A percentile compares a stretch with the other conserved stretches of the same genome.
These are phyloP conservation scores for Russula vinacea DNA, from an alignment of 768 basidiomycete genomes.

Conservation along the genomic window DNA sequence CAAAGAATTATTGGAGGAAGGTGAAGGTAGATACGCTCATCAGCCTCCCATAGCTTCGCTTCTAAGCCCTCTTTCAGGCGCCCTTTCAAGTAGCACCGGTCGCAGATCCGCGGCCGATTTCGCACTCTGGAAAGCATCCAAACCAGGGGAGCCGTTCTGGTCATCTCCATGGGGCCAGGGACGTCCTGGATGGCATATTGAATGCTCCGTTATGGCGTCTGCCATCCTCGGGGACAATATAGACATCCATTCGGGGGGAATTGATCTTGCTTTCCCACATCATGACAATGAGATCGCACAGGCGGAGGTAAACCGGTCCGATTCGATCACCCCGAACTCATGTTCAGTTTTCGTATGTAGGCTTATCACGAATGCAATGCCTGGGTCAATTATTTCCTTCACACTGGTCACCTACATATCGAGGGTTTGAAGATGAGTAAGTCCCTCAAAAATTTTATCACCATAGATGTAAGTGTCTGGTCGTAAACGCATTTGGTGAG, in stretches of 20 bases:
- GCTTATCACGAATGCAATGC: constrained; percentile 87
- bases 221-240: constrained; percentile 85
- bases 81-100: constrained; percentile 53
- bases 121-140: constrained; percentile 96
- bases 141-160: constrained; percentile 96
- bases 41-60: not conserved
- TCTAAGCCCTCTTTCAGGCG: constrained; percentile 42
- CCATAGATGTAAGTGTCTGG: constrained; percentile 68
- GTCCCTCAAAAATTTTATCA: constrained; percentile 98
- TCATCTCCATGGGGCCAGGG: constrained; percentile 93
- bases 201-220: constrained; percentile 97
- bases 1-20: constrained; percentile 81
- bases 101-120: constrained; percentile 89
- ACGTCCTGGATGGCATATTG: constrained; percentile 99
- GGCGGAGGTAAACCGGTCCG: constrained; percentile 62
- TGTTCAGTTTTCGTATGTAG: constrained; percentile 41
- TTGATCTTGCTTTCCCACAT: constrained; percentile 97
- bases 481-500: constrained; percentile 17
- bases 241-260: constrained; percentile 97
- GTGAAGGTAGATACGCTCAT: constrained; percentile 61
- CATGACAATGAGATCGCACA: constrained; percentile 99
- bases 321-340: constrained; percentile 7
- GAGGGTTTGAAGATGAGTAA: constrained; percentile 99
- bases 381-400: constrained; percentile 99
- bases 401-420: constrained; percentile 97